Percentiles rank a stretch among this genome's conserved stretches.
Evolutionary conservation across 2,329 filamentous ascomycete genomes (phyloP).

Genomic region (Myriosclerotinia scirpicola): DNA sequence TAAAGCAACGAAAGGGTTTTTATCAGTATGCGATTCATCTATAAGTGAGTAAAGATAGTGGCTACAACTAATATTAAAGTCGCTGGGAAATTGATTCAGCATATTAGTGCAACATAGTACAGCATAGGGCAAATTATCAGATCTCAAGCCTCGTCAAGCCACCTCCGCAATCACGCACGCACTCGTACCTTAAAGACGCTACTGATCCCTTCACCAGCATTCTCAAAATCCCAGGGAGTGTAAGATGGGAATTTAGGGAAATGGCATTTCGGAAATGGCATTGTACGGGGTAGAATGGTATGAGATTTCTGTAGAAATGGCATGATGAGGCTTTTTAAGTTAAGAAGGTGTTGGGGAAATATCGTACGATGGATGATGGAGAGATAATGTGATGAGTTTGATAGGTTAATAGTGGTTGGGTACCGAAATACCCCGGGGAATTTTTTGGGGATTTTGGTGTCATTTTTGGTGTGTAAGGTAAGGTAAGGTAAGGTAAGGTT

Average conservation of each 20-base stretch:
- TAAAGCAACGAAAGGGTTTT: neutral
- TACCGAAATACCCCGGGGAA: neutral
- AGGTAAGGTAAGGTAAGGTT: no score
- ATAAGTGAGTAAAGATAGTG: neutral
- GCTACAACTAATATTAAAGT: neutral
- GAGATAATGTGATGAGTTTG: neutral
- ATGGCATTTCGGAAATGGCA: neutral
- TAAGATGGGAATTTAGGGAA: neutral
- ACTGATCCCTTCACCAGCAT: neutral
- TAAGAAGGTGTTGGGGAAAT: neutral
- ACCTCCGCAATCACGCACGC: neutral
- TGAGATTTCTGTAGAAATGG: neutral
- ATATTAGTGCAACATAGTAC: neutral
- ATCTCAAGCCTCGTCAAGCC: neutral
- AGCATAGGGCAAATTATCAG: neutral
- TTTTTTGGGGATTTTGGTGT: no score
- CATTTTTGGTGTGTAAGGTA: neutral
- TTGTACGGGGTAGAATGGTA: neutral
- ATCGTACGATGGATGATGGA: slow-evolving; percentile 19
- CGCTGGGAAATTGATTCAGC: neutral
- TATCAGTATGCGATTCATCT: neutral
- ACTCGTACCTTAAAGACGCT: no score
- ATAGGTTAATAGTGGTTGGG: neutral
- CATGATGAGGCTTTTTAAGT: neutral
- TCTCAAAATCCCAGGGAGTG: neutral